A percentile compares a stretch with the other conserved stretches of the same genome.
These are phyloP conservation scores for Flaveria sonorensis DNA, from an alignment of 129 eudicot species.

Conservation along the genomic window DNA sequence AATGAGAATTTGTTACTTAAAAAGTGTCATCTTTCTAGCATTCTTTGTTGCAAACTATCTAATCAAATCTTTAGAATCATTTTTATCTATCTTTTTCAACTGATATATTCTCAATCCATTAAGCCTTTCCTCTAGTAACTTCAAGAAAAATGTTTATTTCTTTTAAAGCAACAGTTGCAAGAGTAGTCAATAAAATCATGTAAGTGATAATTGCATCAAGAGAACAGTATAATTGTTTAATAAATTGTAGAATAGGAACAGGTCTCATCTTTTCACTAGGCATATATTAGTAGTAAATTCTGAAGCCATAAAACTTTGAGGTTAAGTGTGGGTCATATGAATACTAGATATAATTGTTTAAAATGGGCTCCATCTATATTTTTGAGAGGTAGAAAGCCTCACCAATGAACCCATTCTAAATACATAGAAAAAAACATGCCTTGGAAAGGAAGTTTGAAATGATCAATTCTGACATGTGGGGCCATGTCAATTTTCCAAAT, in stretches of 20 bases:
- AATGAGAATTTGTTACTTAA: neutral
- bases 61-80: neutral
- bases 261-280: neutral
- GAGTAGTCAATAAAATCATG: neutral
- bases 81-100: neutral
- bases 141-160: neutral
- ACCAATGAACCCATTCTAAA: neutral
- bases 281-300: neutral
- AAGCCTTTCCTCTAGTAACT: neutral
- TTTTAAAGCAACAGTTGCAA: neutral
- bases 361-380: slow-evolving; percentile 10
- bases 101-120: neutral
- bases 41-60: neutral
- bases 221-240: neutral
- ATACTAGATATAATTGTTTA: neutral
- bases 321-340: neutral
- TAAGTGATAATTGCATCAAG: neutral
- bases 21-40: neutral
- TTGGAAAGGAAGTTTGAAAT: slow-evolving; percentile 84
- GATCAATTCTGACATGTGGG: slow-evolving; percentile 88
- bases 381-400: slow-evolving; percentile 23
- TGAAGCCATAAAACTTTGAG: neutral
- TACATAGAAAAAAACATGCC: slow-evolving; percentile 48
- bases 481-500: slow-evolving; percentile 97
- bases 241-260: neutral